Base-by-base conservation (phyloP, 2,329 filamentous ascomycete species). In the Clonostachys rhizophaga region DNA sequence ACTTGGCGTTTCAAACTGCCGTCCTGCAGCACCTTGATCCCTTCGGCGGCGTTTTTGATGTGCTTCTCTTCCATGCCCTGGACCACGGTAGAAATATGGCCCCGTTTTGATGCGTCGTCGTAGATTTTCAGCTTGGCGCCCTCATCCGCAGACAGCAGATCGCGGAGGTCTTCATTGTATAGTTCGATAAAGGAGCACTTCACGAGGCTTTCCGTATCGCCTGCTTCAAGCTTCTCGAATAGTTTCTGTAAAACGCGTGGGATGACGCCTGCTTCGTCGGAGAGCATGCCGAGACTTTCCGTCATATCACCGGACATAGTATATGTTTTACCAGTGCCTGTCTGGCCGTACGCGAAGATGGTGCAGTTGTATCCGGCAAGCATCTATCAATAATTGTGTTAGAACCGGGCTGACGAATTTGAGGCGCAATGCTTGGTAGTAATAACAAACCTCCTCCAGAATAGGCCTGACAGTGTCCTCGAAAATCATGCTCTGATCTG, bases 221-320 rank as follows among this genome's bases (percentile, higher is more conserved):
- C 87, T 18, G 79, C 69, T 50, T 94, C 88, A 7, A 99, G 81
- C 61, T 89, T 92, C 55, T 81, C 79, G 67, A 99, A 99, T 0
- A 99, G 77, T 0, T 87, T 81, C 59, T 96, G 86, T 0, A 99
- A 74, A 1, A 91, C 90, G 43, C 95, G 86, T 20, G 95, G 95
- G 52, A 99, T 94, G 56, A 99, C 97, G 57, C 94, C 94, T 30
- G 95, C 94, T 37, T 84, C 86, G 61, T 97, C 94, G 2, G 92
- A 92, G 13, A 95, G 76, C 50, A 96, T 83, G 2, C 92, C 90
- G 36, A 91, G 69, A 0, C 83, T 89, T 57, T 96, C 89, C 13
- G 81, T 89, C 83, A 99, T 96, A 65, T 99, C 92, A 47, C 94
- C 94, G 1, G 92, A 96, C 94, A 99, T 99, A 20, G 94, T 99